These are phyloP conservation scores for Magnolia sinica DNA, from an alignment of 164 flowering plant species.

Conservation along the genomic window DNA sequence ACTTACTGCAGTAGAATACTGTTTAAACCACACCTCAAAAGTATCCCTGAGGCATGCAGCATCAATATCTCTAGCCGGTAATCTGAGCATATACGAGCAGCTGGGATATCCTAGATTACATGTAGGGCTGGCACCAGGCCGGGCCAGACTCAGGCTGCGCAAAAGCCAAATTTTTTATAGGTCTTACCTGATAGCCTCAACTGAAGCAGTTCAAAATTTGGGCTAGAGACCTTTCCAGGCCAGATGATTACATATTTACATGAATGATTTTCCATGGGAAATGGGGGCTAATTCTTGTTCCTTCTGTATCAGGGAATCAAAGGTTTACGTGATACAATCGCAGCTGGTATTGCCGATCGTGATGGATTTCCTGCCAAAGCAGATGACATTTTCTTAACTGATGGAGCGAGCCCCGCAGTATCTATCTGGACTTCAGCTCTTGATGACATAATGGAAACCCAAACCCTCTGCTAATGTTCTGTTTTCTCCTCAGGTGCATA, in stretches of 20 bases:
- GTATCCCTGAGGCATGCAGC: background rate
- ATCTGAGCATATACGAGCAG: too few relatives aligned
- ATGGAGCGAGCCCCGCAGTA: constrained; percentile 99
- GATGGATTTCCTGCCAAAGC: constrained; percentile 92
- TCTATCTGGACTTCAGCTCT: background rate
- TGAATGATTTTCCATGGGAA: background rate
- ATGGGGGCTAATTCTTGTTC: background rate
- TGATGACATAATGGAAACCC: background rate
- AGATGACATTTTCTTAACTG: constrained; percentile 91
- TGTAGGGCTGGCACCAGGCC: background rate
- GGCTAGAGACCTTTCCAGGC: too few relatives aligned
- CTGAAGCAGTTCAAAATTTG: too few relatives aligned
- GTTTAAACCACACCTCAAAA: background rate
- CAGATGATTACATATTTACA: too few relatives aligned
- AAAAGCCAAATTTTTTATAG: too few relatives aligned
- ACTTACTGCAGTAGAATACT: too few relatives aligned
- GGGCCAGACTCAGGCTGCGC: background rate
- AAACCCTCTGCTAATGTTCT: background rate
- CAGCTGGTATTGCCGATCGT: constrained; percentile 93
- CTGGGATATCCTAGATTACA: background rate
- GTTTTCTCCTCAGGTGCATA: constrained; percentile 64
- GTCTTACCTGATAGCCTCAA: too few relatives aligned
- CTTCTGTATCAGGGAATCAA: constrained; percentile 63
- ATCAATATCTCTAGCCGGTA: background rate
- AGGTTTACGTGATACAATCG: constrained; percentile 88